A percentile compares a stretch with the other conserved stretches of the same genome.
Evolutionary conservation across 805 yeast genomes (phyloP).

Genomic region (Lachancea sp.): DNA sequence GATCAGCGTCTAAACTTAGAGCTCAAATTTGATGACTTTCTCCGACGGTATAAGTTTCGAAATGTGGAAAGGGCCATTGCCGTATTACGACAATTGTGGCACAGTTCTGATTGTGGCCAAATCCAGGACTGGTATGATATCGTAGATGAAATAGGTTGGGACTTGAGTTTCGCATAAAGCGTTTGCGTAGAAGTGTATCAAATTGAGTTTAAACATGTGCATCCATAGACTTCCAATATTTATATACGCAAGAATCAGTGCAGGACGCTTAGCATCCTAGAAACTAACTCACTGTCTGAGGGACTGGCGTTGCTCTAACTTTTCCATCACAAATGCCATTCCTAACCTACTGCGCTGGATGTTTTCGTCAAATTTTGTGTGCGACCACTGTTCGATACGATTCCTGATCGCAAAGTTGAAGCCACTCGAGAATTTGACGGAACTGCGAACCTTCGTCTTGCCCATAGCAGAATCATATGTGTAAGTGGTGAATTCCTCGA

Average conservation of each 20-base stretch:
- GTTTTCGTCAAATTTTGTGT: slow-evolving; percentile 60
- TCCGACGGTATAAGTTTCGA: slow-evolving; percentile 60
- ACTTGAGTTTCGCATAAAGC: slow-evolving; percentile 58
- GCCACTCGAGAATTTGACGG: slow-evolving; percentile 67
- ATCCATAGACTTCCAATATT: too few relatives aligned
- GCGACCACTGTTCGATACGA: slow-evolving; percentile 79
- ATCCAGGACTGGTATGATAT: slow-evolving; percentile 59
- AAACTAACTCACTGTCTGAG: too few relatives aligned
- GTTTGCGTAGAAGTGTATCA: too few relatives aligned
- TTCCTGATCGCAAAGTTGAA: slow-evolving; percentile 52
- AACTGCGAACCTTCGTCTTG: slow-evolving; percentile 45
- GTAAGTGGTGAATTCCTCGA: slow-evolving; percentile 71
- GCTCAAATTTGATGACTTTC: slow-evolving; percentile 47
- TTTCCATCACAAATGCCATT: slow-evolving; percentile 70
- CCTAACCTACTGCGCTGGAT: slow-evolving; percentile 63
- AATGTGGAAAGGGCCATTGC: slow-evolving; percentile 44
- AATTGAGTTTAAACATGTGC: too few relatives aligned
- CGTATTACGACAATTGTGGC: slow-evolving; percentile 39
- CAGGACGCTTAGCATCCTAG: too few relatives aligned
- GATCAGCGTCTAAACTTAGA: slow-evolving; percentile 49
- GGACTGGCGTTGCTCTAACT: slow-evolving; percentile 35
- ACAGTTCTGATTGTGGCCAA: slow-evolving; percentile 28
- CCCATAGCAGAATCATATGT: slow-evolving; percentile 29
- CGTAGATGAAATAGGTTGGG: slow-evolving; percentile 66
- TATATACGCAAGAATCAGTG: too few relatives aligned